A percentile compares a stretch with the other conserved stretches of the same genome.
Evolutionary conservation across 2,329 filamentous ascomycete species (phyloP).

Genomic region (Fusarium longipes): DNA sequence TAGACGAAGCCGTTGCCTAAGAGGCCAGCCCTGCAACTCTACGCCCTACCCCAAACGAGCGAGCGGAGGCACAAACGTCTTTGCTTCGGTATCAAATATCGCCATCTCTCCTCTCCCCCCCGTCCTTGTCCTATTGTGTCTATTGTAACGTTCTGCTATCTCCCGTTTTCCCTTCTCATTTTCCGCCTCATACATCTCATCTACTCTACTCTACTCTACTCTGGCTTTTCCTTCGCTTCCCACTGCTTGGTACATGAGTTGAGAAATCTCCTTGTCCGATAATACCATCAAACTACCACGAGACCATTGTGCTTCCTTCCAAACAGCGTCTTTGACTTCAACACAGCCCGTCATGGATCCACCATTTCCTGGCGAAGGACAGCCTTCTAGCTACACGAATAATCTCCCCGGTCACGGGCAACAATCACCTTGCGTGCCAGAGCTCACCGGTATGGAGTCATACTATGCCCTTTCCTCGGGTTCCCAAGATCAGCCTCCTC

Average conservation of each 20-base stretch:
- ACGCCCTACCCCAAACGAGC: slow-evolving; percentile 40
- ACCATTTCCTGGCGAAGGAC: slow-evolving; percentile 45
- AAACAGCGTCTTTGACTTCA: slow-evolving; percentile 30
- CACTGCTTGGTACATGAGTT: slow-evolving; percentile 33
- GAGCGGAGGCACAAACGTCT: slow-evolving; percentile 41
- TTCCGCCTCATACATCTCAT: slow-evolving; percentile 30
- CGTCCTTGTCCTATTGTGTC: slow-evolving; percentile 44
- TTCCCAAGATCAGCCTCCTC: slow-evolving; percentile 36
- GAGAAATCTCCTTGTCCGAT: slow-evolving; percentile 31
- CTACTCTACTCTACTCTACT: neutral
- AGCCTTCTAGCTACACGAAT: slow-evolving; percentile 51
- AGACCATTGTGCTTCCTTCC: slow-evolving; percentile 39
- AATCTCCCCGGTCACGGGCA: slow-evolving; percentile 42
- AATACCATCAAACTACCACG: slow-evolving; percentile 36
- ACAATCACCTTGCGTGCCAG: slow-evolving; percentile 46
- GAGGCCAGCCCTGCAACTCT: slow-evolving; percentile 31
- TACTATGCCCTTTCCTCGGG: slow-evolving; percentile 42
- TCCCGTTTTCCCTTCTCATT: slow-evolving; percentile 26
- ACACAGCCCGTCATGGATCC: slow-evolving; percentile 44
- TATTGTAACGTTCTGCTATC: slow-evolving; percentile 44
- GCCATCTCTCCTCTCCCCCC: slow-evolving; percentile 35
- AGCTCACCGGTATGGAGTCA: slow-evolving; percentile 43
- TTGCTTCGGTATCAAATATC: slow-evolving; percentile 45
- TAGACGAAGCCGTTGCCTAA: slow-evolving; percentile 38
- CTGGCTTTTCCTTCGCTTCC: slow-evolving; percentile 26